Base-by-base conservation (phyloP, 164 flowering plant genomes). In the Aristolochia fimbriata region DNA sequence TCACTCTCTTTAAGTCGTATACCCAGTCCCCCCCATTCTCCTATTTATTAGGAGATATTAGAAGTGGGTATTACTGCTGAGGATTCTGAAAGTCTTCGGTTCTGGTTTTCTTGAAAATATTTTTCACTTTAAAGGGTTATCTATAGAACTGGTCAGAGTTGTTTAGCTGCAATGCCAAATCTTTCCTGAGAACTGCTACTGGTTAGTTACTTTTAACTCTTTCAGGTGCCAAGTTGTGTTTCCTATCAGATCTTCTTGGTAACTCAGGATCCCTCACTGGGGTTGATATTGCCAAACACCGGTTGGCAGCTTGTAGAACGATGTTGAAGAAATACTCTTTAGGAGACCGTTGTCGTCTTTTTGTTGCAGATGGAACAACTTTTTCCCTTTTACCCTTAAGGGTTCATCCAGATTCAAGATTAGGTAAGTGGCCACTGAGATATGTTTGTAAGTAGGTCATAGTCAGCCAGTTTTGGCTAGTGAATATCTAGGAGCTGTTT, bases 181-280 rank as follows among this genome's bases (percentile, higher is more conserved):
- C 31, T 13, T 2, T 31, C 22, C 14, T 17, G 52, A 17, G 52
- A 49, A 17, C 52, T 49, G 25, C 27, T 58, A 50, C 14, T 60
- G 59, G 17, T 58, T 17, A 56, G 12, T 49, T 20, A 55, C 46
- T 51, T 19, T 33, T 60, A 54, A n/a, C n/a, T 45, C 4, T 45
- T 69, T 56, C 84, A 93, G 97, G 97, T 68, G 97, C 99, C 66
- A 93, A 93, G 76, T 81, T 93, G 62, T 93, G 99, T 65, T 82
- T 90, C 91, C 77, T 90, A 16, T 52, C 75, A 60, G 99, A 93
- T 61, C 77, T 84, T 65, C 89, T 93, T 67, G 91, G 88, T 56
- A 67, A 61, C 63, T 83, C 84, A 4, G 99, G 99, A 56, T 82
- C 99, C 64, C 78, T 83, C 41, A 90, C 99, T 68, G 97, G 91